phyloP scores from a whole-genome alignment of 2,329 filamentous ascomycete genomes.

The Aspergillus sp. region DNA sequence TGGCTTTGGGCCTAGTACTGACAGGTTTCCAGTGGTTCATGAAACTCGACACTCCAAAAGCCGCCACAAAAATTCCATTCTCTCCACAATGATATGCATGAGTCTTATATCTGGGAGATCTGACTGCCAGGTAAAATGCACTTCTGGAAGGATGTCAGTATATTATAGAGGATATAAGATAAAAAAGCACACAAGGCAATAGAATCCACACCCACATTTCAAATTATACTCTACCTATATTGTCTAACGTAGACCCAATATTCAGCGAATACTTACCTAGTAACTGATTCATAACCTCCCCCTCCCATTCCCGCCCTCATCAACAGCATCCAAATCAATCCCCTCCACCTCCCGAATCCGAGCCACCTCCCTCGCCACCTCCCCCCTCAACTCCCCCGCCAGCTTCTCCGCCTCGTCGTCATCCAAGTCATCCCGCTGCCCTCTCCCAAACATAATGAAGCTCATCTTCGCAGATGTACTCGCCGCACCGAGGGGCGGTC shows the following conservation, averaged over 20 bases:
- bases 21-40: slow-evolving; percentile 3
- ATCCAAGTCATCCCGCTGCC: slow-evolving; percentile 52
- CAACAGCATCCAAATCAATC: slow-evolving; percentile 37
- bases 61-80: not conserved
- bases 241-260: not conserved
- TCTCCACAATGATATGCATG: not conserved
- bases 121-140: not conserved
- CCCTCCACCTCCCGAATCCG: slow-evolving; percentile 43
- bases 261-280: not conserved
- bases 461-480: slow-evolving; percentile 30
- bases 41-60: not conserved
- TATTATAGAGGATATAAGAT: too few relatives aligned
- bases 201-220: not conserved
- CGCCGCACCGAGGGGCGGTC: slow-evolving; percentile 57
- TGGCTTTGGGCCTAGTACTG: not conserved
- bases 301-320: slow-evolving; percentile 9
- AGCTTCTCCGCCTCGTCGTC: slow-evolving; percentile 49
- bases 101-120: not conserved
- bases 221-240: not conserved
- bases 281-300: slow-evolving; percentile 26
- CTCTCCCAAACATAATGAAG: slow-evolving; percentile 53
- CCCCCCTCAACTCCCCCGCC: slow-evolving; percentile 41
- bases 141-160: not conserved
- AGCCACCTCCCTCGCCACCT: slow-evolving; percentile 43
- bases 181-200: too few relatives aligned